Percentiles rank a stretch among this genome's conserved stretches.
Conservation (phyloP, 768 basidiomycete genomes). For the Boletus tomentosulus region DNA sequence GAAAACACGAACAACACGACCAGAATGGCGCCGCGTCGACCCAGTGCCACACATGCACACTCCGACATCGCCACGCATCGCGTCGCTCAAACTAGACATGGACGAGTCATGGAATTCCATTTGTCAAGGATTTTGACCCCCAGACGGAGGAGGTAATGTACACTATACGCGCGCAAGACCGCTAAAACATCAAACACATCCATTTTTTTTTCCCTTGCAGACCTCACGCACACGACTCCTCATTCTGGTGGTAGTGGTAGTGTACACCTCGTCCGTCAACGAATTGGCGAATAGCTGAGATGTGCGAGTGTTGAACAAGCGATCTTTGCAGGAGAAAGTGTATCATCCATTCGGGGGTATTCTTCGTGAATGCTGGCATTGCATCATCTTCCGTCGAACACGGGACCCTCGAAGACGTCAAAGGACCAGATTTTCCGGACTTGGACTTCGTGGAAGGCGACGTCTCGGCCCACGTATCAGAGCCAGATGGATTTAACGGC, state of each 20-base stretch:
- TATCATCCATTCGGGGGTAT: conserved; percentile 43
- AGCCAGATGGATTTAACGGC: conserved; percentile 12
- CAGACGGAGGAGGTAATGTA: too few species aligned
- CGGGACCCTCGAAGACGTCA: conserved; percentile 25
- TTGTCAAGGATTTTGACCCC: too few species aligned
- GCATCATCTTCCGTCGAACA: conserved; percentile 12
- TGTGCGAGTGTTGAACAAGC: conserved; percentile 72
- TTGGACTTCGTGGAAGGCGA: background rate
- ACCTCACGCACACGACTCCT: background rate
- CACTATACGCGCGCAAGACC: too few species aligned
- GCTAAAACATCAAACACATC: too few species aligned
- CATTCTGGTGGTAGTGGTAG: conserved; percentile 16
- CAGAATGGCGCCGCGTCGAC: too few species aligned
- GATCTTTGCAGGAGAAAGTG: conserved; percentile 53
- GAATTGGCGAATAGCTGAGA: conserved; percentile 46
- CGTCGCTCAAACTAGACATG: too few species aligned
- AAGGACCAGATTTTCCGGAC: background rate
- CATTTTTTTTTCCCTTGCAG: too few species aligned
- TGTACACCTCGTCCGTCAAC: conserved; percentile 25
- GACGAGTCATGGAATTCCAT: too few species aligned
- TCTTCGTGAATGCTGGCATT: conserved; percentile 32
- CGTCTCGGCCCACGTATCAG: conserved; percentile 19
- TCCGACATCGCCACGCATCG: too few species aligned
- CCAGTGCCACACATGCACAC: too few species aligned
- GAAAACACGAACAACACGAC: too few species aligned